Base-by-base conservation (phyloP, 352 stramenopile genomes). In the Paralagenidium karlingii region DNA sequence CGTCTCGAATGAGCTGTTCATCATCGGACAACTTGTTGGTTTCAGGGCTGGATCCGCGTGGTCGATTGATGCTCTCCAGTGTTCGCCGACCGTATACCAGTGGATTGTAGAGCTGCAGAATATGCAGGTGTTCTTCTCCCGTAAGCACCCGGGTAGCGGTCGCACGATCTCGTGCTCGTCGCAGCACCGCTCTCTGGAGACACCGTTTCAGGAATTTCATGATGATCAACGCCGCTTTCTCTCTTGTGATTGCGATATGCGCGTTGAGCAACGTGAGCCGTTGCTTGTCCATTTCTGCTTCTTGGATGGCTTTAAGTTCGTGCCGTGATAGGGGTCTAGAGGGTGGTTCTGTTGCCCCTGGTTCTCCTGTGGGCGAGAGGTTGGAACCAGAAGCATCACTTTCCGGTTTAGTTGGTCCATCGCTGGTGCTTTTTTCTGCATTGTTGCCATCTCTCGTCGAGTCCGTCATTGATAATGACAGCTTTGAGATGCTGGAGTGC, bases 31-130 rank as follows among this genome's bases (percentile, higher is more conserved):
- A 49, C n/a, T 53, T 53, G 25, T 27, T 53, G 20, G 31, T 40
- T 43, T 49, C 50, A 7, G 43, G 37, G n/a, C 49, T 43, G 2
- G 20, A 29, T 33, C 38, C 30, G 12, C 33, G 42, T 6, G 24
- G 15, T n/a, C 24, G 38, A 15, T 52, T 40, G 5, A 24, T 9
- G 8, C 30, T 20, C 3, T 30, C 21, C 21, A 47, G 40, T 16
- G 50, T n/a, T n/a, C n/a, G n/a, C n/a, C n/a, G 49, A 24, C 59
- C 36, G 32, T 67, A 81, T 1, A 81, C 40, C 12, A 59, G 45
- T n/a, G 69, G 69, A 24, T 83, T 83, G 39, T 76, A 80, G 34
- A 67, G 68, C 38, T 77, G 66, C 34, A 83, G 46, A 2, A 83
- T 48, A 1, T 49, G 59, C 8, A 77, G 49, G 30, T 81, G 69